Conservation (phyloP, 2,329 filamentous ascomycete genomes). For the Aspergillus pseudoglaucus region DNA sequence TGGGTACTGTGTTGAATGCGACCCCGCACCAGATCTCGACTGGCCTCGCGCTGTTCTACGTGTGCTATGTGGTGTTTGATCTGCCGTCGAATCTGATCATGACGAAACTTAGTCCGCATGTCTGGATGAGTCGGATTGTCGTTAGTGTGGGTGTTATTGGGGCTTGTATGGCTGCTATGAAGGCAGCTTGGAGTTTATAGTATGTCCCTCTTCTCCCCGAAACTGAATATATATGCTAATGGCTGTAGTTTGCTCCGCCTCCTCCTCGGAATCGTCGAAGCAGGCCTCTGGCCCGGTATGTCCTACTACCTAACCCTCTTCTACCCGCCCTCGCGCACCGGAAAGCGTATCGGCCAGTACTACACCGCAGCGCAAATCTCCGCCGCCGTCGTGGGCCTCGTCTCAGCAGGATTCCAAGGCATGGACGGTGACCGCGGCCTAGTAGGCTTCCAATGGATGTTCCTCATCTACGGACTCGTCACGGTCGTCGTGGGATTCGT, state of each 20-base stretch:
- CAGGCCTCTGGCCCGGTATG: conserved; percentile 95
- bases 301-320: conserved; percentile 86
- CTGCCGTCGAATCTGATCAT: conserved; percentile 83
- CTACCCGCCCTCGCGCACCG: conserved; percentile 79
- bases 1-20: conserved; percentile 64
- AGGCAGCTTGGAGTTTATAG: conserved; percentile 78
- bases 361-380: conserved; percentile 86
- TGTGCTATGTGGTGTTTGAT: conserved; percentile 86
- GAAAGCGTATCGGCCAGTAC: conserved; percentile 82
- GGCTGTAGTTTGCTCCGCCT: conserved; percentile 61
- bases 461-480: conserved; percentile 74
- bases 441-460: conserved; percentile 67
- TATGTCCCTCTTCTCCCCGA: conserved; percentile 31
- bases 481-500: conserved; percentile 64
- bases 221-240: background rate
- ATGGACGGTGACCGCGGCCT: conserved; percentile 75
- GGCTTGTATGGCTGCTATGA: conserved; percentile 73
- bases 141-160: conserved; percentile 80
- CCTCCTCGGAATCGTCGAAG: conserved; percentile 77
- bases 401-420: conserved; percentile 84
- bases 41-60: conserved; percentile 81
- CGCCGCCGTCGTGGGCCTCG: conserved; percentile 79
- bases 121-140: conserved; percentile 91
- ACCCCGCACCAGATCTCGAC: conserved; percentile 73
- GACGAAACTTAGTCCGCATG: conserved; percentile 73